A percentile compares a stretch with the other conserved stretches of the same genome.
Evolutionary conservation across 306 rosid species (phyloP).

Genomic region (Cicer arietinum): DNA sequence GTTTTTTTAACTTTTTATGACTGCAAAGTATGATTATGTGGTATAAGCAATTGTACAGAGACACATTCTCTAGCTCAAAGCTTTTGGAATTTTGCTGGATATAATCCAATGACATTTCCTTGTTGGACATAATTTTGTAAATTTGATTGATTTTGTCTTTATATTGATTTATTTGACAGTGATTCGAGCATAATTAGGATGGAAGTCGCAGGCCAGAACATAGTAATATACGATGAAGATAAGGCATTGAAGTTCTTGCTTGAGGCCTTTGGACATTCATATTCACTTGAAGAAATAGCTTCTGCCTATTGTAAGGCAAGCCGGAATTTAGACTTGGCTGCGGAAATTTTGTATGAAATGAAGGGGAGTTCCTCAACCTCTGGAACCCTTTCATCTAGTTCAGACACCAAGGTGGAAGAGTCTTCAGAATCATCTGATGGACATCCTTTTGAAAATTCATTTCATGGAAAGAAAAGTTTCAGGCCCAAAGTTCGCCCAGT

Average conservation of each 20-base stretch:
- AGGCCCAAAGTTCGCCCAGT: constrained; percentile 58
- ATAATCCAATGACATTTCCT: constrained; percentile 4
- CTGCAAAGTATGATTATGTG: constrained; percentile 7
- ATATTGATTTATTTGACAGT: constrained; percentile 4
- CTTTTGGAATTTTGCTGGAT: constrained; percentile 15
- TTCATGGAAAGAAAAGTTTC: constrained; percentile 43
- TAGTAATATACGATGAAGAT: constrained; percentile 54
- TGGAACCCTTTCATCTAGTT: constrained; percentile 36
- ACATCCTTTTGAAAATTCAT: constrained; percentile 44
- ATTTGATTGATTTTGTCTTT: background rate
- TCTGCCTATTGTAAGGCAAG: constrained; percentile 77
- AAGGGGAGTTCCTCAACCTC: constrained; percentile 51
- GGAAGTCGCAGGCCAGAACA: constrained; percentile 58
- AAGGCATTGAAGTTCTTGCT: constrained; percentile 62
- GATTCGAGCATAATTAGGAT: constrained; percentile 45
- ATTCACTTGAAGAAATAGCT: constrained; percentile 75
- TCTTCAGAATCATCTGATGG: constrained; percentile 43
- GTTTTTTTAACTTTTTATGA: constrained; percentile 3
- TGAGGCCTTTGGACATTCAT: constrained; percentile 70
- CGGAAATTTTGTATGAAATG: constrained; percentile 61
- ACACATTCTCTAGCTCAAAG: constrained; percentile 19
- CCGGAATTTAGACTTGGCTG: constrained; percentile 63
- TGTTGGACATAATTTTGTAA: constrained; percentile 7
- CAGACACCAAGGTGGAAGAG: constrained; percentile 46
- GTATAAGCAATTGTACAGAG: background rate